Percentiles rank a stretch among this genome's conserved stretches.
phyloP scores from a whole-genome alignment of 1,284 basidiomycete genomes.

The Coniferiporia weirii region DNA sequence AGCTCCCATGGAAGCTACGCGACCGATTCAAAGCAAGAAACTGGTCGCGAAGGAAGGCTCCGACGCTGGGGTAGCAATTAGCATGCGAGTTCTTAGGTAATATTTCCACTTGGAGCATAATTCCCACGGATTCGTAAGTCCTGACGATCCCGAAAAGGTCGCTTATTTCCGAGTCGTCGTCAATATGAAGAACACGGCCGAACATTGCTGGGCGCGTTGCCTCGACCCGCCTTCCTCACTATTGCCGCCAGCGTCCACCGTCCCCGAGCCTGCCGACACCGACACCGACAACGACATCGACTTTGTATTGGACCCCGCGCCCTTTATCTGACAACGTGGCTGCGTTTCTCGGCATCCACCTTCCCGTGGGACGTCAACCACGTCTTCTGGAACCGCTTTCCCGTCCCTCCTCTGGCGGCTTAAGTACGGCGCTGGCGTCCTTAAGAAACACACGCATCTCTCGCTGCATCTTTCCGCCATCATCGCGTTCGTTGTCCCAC shows the following conservation, averaged over 20 bases:
- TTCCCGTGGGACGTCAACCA: constrained; percentile 12
- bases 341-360: constrained; percentile 1
- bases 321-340: neutral
- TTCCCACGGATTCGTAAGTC: neutral
- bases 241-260: neutral
- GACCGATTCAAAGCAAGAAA: no score
- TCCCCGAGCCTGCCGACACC: neutral
- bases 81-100: no score
- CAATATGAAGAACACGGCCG: no score
- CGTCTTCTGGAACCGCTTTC: constrained; percentile 8
- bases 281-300: neutral
- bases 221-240: no score
- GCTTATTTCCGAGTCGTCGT: no score
- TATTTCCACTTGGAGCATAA: neutral
- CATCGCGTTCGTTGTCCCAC: neutral
- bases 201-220: no score
- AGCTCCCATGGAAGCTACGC: no score
- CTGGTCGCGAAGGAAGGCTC: no score
- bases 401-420: constrained; percentile 1
- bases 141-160: no score
- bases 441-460: neutral
- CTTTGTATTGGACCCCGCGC: neutral
- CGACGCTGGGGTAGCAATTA: no score
- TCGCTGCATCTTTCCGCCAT: neutral
- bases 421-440: neutral